These are phyloP conservation scores for Fusarium globosum DNA, from an alignment of 2,329 filamentous ascomycete genomes.

Conservation along the genomic window DNA sequence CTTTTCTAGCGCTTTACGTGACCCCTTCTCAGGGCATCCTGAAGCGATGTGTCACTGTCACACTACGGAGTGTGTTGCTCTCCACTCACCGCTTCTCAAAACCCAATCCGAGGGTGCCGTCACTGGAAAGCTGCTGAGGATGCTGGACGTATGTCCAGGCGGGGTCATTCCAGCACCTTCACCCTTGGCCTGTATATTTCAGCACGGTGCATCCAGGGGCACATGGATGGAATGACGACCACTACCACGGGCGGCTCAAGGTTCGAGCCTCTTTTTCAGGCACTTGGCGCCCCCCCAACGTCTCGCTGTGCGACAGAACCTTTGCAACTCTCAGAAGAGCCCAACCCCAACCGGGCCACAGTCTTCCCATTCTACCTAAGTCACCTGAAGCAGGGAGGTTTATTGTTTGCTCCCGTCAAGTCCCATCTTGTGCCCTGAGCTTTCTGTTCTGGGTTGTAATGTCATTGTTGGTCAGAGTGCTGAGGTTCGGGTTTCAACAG, in stretches of 20 bases:
- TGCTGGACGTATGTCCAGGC: conserved; percentile 32
- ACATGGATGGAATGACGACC: conserved; percentile 34
- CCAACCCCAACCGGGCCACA: background rate
- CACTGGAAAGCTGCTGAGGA: conserved; percentile 21
- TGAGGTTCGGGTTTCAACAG: background rate
- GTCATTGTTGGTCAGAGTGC: background rate
- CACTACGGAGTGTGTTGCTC: conserved; percentile 31
- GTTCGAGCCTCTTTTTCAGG: conserved; percentile 34
- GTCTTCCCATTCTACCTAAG: background rate
- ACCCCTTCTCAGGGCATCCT: conserved; percentile 39
- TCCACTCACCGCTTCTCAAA: conserved; percentile 34
- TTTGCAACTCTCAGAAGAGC: conserved; percentile 27
- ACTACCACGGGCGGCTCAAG: conserved; percentile 19
- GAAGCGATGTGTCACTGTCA: conserved; percentile 43
- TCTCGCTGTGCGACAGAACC: conserved; percentile 26
- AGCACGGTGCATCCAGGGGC: conserved; percentile 39
- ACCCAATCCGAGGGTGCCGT: conserved; percentile 39
- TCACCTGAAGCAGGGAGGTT: background rate
- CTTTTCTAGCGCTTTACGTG: conserved; percentile 37
- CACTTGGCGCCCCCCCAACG: conserved; percentile 25
- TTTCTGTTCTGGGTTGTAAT: background rate
- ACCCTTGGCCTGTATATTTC: conserved; percentile 45
- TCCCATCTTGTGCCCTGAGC: background rate
- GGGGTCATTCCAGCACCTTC: conserved; percentile 47
- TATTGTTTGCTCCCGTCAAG: background rate